Percentiles rank a stretch among this genome's conserved stretches.
These are phyloP conservation scores for Aspergillus thermomutatus DNA, from an alignment of 2,329 filamentous ascomycete genomes.

Conservation along the genomic window DNA sequence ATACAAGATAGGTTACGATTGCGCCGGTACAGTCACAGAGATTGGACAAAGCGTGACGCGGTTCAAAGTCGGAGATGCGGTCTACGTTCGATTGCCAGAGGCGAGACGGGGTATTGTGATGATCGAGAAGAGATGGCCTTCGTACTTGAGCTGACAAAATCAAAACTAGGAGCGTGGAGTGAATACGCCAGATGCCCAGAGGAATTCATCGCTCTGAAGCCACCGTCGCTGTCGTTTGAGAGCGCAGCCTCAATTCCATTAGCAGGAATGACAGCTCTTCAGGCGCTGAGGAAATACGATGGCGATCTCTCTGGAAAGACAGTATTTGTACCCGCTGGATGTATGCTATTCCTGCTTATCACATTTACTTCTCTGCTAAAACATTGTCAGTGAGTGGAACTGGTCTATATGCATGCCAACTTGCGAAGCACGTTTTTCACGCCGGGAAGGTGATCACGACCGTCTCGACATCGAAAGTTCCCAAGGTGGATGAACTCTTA, in stretches of 20 bases:
- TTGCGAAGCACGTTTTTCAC: slow-evolving; percentile 51
- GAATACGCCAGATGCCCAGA: slow-evolving; percentile 36
- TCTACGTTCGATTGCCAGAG: slow-evolving; percentile 36
- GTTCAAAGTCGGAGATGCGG: slow-evolving; percentile 39
- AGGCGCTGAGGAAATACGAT: slow-evolving; percentile 43
- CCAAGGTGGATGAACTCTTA: slow-evolving; percentile 42
- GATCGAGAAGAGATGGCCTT: neutral
- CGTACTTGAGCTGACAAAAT: neutral
- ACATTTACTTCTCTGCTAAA: neutral
- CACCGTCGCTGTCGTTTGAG: slow-evolving; percentile 39
- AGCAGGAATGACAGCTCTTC: slow-evolving; percentile 43
- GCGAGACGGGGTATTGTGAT: slow-evolving; percentile 23
- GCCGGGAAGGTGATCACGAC: slow-evolving; percentile 50
- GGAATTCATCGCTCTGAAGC: slow-evolving; percentile 38
- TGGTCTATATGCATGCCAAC: slow-evolving; percentile 47
- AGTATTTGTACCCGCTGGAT: slow-evolving; percentile 50
- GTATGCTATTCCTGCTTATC: slow-evolving; percentile 11
- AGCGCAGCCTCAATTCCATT: slow-evolving; percentile 44
- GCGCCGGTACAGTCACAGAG: slow-evolving; percentile 37
- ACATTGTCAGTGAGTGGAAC: slow-evolving; percentile 42
- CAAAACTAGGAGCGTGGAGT: slow-evolving; percentile 31
- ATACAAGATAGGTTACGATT: slow-evolving; percentile 44
- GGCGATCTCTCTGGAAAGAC: slow-evolving; percentile 51
- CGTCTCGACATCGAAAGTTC: slow-evolving; percentile 52
- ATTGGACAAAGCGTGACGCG: slow-evolving; percentile 31